Evolutionary conservation across 2,329 filamentous ascomycete species (phyloP), one percentile per base, ranked within the genome.

Genomic region (Colletotrichum sojae): DNA sequence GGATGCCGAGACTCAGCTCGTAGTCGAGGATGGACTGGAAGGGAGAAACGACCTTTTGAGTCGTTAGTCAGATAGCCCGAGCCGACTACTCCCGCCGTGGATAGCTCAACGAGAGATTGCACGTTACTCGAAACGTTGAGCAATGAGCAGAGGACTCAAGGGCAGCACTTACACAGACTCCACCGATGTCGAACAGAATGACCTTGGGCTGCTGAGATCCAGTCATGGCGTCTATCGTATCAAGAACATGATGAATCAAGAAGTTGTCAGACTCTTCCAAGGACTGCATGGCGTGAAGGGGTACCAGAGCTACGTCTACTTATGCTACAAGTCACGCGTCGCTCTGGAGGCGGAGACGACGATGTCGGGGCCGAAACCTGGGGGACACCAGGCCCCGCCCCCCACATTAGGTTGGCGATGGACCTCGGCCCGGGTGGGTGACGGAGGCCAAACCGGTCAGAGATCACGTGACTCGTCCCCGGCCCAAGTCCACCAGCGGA

Each of bases 21-120:
- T 98, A 98, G 81, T 97, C 92, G 65, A 97, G 86, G 75, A 99
- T 98, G 2, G 93, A 91, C 83, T 97, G 94, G 76, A 99, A 95
- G 10, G 96, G 96, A 1, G 94, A 98, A 25, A 92, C 85, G 63
- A 98, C 94, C 95, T 97, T 73, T 16, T 27, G n/a, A 56, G 8
- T 36, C 31, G 31, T 36, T 36, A 18, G 63, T 63, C 20, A 66
- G 46, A 8, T 31, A 36, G 31, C 9, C 31, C 31, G 31, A 36
- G 31, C 31, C 31, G 31, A 36, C 6, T 36, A 8, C 31, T 9
- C 8, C 31, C 10, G 10, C 31, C 2, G 10, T 9, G 3, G 8
- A 36, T 10, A 10, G 31, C 31, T 36, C 31, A 36, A 36, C 10
- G 3, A 36, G 10, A 36, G 31, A 36, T 36, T 36, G 31, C 8